Percentiles rank a stretch among this genome's conserved stretches.
These are phyloP conservation scores for Lodderomyces theae DNA, from an alignment of 1,139 yeast species.

Conservation along the genomic window DNA sequence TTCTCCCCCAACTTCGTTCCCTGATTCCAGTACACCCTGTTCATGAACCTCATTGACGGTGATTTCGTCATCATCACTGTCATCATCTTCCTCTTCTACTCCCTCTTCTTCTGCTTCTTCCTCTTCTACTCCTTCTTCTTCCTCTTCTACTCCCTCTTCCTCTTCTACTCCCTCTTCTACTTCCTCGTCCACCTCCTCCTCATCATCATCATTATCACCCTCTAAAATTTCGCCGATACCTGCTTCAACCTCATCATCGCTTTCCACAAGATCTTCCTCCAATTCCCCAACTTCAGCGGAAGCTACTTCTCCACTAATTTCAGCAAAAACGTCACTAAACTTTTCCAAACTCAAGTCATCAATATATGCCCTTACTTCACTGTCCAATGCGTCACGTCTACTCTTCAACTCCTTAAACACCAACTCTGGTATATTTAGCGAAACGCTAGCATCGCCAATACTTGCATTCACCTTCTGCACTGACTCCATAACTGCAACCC, in stretches of 20 bases:
- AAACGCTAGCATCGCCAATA: not conserved
- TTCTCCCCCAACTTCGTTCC: constrained; percentile 12
- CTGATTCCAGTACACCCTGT: no score
- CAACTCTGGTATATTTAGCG: not conserved
- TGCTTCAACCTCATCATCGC: constrained; percentile 18
- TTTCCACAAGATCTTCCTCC: constrained; percentile 16
- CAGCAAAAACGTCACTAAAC: constrained; percentile 17
- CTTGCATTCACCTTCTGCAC: not conserved
- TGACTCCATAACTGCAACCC: not conserved
- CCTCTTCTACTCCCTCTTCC: no score
- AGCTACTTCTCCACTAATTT: constrained; percentile 14
- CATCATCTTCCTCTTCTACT: constrained; percentile 8
- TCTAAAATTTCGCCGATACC: constrained; percentile 20
- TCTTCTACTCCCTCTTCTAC: constrained; percentile 14
- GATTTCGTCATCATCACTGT: constrained; percentile 13
- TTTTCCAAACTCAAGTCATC: constrained; percentile 25
- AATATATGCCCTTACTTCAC: constrained; percentile 22
- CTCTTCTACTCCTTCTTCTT: no score
- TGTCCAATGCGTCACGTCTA: constrained; percentile 13
- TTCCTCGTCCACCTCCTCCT: constrained; percentile 2
- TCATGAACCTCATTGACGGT: constrained; percentile 3
- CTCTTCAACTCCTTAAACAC: constrained; percentile 1
- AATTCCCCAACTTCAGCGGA: constrained; percentile 16
- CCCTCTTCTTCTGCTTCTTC: constrained; percentile 7
- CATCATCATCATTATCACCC: constrained; percentile 10